phyloP scores from a whole-genome alignment of 2,329 filamentous ascomycete species.

The Diaporthe eres region DNA sequence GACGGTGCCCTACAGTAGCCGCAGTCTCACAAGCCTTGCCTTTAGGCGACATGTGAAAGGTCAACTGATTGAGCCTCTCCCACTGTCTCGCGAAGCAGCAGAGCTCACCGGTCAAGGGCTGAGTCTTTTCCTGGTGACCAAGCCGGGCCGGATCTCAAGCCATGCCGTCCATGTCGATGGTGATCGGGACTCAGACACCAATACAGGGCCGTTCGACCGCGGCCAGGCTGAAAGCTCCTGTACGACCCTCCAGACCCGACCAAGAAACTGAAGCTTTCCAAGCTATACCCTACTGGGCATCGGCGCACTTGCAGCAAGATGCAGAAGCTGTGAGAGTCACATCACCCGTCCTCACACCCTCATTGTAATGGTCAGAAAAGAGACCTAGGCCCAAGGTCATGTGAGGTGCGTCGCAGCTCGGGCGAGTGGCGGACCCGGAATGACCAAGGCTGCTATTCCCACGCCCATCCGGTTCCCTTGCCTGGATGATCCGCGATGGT shows the following conservation, averaged over 20 bases:
- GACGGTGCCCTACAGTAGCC: slow-evolving; percentile 15
- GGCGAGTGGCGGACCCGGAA: slow-evolving; percentile 28
- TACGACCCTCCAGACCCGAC: slow-evolving; percentile 20
- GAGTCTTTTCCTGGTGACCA: not conserved
- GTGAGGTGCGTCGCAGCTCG: slow-evolving; percentile 31
- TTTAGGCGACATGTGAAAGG: slow-evolving; percentile 18
- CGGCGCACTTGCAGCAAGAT: slow-evolving; percentile 23
- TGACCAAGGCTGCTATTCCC: slow-evolving; percentile 6
- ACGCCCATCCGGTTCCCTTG: slow-evolving; percentile 13
- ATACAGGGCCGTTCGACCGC: slow-evolving; percentile 17
- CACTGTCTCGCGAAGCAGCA: slow-evolving; percentile 10
- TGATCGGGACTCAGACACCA: not conserved
- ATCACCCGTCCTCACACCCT: slow-evolving; percentile 9
- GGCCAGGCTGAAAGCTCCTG: slow-evolving; percentile 19
- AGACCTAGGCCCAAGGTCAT: slow-evolving; percentile 20
- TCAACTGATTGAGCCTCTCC: slow-evolving; percentile 5
- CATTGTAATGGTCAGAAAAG: not conserved
- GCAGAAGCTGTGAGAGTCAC: slow-evolving; percentile 28
- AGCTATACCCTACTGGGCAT: slow-evolving; percentile 14
- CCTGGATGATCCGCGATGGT: not conserved
- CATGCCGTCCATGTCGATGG: not conserved
- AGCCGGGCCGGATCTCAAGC: slow-evolving; percentile 10
- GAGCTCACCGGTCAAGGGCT: not conserved
- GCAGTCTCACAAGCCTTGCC: slow-evolving; percentile 1
- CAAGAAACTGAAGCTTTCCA: slow-evolving; percentile 29